A percentile compares a stretch with the other conserved stretches of the same genome.
Evolutionary conservation across 2,329 filamentous ascomycete genomes (phyloP).

Genomic region (Aureobasidium vineae): DNA sequence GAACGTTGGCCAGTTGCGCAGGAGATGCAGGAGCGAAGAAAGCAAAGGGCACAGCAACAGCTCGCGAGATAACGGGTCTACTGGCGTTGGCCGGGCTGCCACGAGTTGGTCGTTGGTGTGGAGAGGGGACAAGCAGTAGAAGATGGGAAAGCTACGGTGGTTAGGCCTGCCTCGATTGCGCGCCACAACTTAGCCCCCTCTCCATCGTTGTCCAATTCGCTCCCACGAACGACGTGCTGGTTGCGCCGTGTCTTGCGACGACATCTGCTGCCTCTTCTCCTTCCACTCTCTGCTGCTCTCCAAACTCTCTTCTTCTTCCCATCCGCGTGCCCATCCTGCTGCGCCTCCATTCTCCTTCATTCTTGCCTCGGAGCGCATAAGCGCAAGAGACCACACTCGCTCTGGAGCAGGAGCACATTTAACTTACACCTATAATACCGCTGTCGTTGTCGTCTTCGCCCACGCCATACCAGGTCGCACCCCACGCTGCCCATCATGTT

Average conservation of each 20-base stretch:
- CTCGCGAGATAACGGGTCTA: conserved; percentile 6
- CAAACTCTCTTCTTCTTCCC: background rate
- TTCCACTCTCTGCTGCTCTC: background rate
- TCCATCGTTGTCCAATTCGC: conserved; percentile 6
- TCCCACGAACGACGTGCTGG: conserved; percentile 22
- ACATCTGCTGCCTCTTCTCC: background rate
- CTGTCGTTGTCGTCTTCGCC: background rate
- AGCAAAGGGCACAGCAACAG: background rate
- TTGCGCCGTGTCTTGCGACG: conserved; percentile 21
- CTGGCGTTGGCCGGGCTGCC: conserved; percentile 24
- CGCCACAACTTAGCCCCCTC: conserved; percentile 19
- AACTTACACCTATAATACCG: background rate
- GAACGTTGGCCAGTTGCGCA: conserved; percentile 18
- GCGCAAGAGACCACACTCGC: conserved; percentile 14
- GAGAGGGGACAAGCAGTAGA: conserved; percentile 10
- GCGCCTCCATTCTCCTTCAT: conserved; percentile 9
- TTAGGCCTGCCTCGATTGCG: conserved; percentile 19
- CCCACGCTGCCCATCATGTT: conserved; percentile 61
- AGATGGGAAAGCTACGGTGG: conserved; percentile 13
- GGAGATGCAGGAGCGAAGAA: conserved; percentile 21
- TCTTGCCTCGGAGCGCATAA: conserved; percentile 3
- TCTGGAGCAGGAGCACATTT: conserved; percentile 13
- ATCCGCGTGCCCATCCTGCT: background rate
- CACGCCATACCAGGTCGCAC: background rate
- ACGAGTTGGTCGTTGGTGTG: conserved; percentile 24